Base-by-base conservation (phyloP, 805 yeast species). In the Nakazawaea ambrosiae region DNA sequence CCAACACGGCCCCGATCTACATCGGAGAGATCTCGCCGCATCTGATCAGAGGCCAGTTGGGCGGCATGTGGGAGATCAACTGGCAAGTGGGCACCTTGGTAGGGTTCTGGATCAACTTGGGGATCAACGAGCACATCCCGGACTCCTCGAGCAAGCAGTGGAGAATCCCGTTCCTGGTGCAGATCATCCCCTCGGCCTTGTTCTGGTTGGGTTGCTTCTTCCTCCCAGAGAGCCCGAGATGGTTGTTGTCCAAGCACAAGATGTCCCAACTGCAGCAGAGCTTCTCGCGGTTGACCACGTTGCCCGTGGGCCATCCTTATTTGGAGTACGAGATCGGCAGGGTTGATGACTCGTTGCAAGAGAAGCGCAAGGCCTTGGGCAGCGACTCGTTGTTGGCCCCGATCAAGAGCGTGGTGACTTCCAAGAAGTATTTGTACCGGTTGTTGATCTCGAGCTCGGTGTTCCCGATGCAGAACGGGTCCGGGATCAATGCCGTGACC, bases 71-170 rank as follows among this genome's bases (percentile, higher is more conserved):
- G 53, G 78, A 71, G 45, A 56, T 70, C 15, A 64, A 66, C 15
- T 70, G 75, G 73, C 70, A 68, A 47, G 53, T 66, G 14, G 74
- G 73, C 20, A 70, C 68, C 9, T 50, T 68, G 14, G 54, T 68
- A 34, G 74, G 72, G 1, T 70, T 65, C 49, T 70, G 72, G 69
- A 67, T 70, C 40, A 68, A 68, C 45, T 67, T 66, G 44, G 75
- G 73, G 5, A 66, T 67, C 15, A 35, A 28, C 14, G 54, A 54
- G 30, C 51, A 54, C 39, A 54, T 66, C 12, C 54, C 62, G 5
- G 39, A 47, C 3, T 32, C 45, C 16, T 45, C 54, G 3, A 49
- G 54, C 27, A 50, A 52, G 33, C 77, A 69, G 45, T 70, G 75
- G 76, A 39, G 61, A 33, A 63, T 68, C 27, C 75, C 75, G 3